Conservation (phyloP, 371 early-diverging fungal species). For the Mucor plumbeus region DNA sequence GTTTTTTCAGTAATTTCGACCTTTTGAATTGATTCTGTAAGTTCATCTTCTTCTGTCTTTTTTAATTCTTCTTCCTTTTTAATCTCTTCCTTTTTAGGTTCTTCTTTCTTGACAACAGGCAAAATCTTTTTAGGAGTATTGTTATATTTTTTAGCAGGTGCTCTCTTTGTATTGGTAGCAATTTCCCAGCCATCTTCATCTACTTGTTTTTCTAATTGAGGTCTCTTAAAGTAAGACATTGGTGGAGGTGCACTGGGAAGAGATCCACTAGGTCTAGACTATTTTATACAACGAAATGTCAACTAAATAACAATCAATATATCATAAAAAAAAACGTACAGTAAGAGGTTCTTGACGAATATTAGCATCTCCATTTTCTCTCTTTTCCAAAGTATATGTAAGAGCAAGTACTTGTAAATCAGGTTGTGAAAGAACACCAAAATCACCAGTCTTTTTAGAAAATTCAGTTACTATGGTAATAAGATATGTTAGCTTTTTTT, state of each 20-base stretch:
- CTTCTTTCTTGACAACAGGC: constrained; percentile 81
- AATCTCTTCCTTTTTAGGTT: constrained; percentile 86
- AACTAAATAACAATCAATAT: too few relatives aligned
- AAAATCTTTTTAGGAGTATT: constrained; percentile 16
- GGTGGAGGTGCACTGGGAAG: constrained; percentile 54
- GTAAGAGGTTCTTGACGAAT: constrained; percentile 68
- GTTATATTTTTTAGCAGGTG: constrained; percentile 22
- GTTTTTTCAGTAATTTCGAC: constrained; percentile 10
- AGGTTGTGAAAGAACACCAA: constrained; percentile 75
- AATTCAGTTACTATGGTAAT: constrained; percentile 73
- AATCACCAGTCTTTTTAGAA: constrained; percentile 94
- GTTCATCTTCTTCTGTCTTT: constrained; percentile 52
- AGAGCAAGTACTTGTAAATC: constrained; percentile 93
- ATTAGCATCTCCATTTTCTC: constrained; percentile 66
- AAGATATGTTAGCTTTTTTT: neutral
- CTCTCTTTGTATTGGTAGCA: constrained; percentile 42
- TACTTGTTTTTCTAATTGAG: constrained; percentile 23
- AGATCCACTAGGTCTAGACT: constrained; percentile 43
- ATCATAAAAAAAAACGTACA: constrained; percentile 21
- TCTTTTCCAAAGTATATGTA: constrained; percentile 84
- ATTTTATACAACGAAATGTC: neutral
- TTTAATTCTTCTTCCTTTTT: constrained; percentile 81
- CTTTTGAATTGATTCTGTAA: neutral
- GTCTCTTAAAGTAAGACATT: constrained; percentile 14
- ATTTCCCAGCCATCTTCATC: constrained; percentile 62